Conservation (phyloP, 2,329 filamentous ascomycete genomes). For the Pseudohalonectria lignicola region DNA sequence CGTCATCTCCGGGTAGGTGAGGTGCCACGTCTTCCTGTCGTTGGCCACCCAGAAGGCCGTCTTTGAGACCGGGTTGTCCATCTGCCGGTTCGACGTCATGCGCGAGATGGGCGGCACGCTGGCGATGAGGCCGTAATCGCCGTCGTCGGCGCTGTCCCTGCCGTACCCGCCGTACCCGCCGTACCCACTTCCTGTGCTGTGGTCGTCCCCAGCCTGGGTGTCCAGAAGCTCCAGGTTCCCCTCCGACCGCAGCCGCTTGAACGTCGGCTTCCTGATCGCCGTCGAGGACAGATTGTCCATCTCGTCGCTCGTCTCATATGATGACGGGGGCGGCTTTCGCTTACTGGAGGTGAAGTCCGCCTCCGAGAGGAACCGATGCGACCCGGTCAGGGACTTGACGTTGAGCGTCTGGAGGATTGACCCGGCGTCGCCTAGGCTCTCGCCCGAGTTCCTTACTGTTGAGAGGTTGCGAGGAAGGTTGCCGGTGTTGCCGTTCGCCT, state of each 20-base stretch:
- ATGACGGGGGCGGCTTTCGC: conserved; percentile 33
- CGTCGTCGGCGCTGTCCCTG: conserved; percentile 20
- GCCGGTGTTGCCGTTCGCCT: conserved; percentile 40
- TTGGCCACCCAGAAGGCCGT: conserved; percentile 44
- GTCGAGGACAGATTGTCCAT: conserved; percentile 18
- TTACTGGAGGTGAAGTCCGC: conserved; percentile 38
- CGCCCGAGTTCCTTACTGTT: too few species aligned
- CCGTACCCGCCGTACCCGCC: conserved; percentile 21
- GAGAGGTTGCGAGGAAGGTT: too few species aligned
- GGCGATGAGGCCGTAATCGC: conserved; percentile 35
- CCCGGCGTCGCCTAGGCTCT: conserved; percentile 42
- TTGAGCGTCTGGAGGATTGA: conserved; percentile 30
- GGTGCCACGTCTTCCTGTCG: conserved; percentile 45
- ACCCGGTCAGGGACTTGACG: conserved; percentile 25
- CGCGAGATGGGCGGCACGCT: conserved; percentile 37
- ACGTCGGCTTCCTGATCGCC: conserved; percentile 29
- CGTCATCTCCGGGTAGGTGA: conserved; percentile 54
- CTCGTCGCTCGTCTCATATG: conserved; percentile 36
- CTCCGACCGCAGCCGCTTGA: conserved; percentile 46
- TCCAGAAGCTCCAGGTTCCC: conserved; percentile 21
- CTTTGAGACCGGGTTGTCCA: conserved; percentile 46
- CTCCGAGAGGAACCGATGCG: conserved; percentile 9
- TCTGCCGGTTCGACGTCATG: conserved; percentile 41
- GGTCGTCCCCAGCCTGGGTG: conserved; percentile 9
- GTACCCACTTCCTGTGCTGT: conserved; percentile 34